These are phyloP conservation scores for Pythium brachiatum DNA, from an alignment of 352 stramenopile genomes.

Conservation along the genomic window DNA sequence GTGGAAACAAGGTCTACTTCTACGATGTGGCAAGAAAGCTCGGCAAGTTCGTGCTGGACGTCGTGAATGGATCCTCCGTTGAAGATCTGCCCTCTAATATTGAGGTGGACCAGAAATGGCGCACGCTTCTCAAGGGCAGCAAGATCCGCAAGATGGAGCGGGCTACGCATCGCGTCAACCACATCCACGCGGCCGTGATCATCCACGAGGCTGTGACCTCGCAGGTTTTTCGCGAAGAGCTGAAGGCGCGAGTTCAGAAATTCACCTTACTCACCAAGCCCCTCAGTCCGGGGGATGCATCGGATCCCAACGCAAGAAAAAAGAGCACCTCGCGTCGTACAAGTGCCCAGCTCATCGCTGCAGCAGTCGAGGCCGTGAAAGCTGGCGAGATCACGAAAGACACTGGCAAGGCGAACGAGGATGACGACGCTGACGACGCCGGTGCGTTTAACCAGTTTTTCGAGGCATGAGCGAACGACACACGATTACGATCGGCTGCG, in stretches of 20 bases:
- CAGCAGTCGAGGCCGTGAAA: constrained; percentile 6
- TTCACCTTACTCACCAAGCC: constrained; percentile 39
- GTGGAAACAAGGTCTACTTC: constrained; percentile 57
- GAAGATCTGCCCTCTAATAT: constrained; percentile 47
- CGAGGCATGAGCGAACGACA: background rate
- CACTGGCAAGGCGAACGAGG: background rate
- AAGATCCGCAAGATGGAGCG: constrained; percentile 56
- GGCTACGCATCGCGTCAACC: constrained; percentile 44
- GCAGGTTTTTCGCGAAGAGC: constrained; percentile 60
- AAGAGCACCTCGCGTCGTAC: constrained; percentile 1
- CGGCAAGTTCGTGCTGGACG: constrained; percentile 60
- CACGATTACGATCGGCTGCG: too few relatives aligned
- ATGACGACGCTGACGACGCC: background rate
- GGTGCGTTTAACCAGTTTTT: constrained; percentile 20
- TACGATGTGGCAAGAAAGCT: constrained; percentile 50
- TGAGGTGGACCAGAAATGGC: constrained; percentile 55
- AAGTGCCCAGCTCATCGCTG: background rate
- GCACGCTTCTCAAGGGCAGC: constrained; percentile 39
- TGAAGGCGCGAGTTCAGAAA: constrained; percentile 47
- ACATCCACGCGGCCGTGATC: constrained; percentile 43
- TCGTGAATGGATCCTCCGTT: constrained; percentile 44
- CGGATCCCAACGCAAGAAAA: background rate
- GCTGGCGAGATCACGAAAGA: background rate
- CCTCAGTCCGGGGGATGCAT: background rate
- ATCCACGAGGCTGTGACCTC: constrained; percentile 52